A percentile compares a stretch with the other conserved stretches of the same genome.
phyloP scores from a whole-genome alignment of 768 basidiomycete species.

The Suillus brevipes region DNA sequence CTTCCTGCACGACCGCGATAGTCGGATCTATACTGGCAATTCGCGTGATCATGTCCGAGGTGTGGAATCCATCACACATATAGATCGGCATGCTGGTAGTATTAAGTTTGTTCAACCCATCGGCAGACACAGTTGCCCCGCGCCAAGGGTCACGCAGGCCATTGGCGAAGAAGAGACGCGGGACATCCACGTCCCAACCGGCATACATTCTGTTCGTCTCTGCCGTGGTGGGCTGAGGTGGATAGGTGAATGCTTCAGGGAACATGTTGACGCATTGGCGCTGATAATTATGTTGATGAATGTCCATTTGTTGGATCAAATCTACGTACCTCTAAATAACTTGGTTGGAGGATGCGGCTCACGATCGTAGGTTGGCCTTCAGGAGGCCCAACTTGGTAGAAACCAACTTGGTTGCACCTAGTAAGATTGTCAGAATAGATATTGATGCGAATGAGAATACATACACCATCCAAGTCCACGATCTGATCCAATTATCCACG shows the following conservation, averaged over 20 bases:
- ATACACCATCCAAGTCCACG: conserved; percentile 75
- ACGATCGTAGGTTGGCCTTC: conserved; percentile 32
- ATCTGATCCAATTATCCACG: too few relatives aligned
- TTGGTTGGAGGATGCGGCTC: conserved; percentile 31
- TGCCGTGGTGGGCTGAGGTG: conserved; percentile 43
- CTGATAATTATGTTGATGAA: not conserved
- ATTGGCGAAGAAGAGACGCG: too few relatives aligned
- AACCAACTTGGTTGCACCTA: conserved; percentile 74
- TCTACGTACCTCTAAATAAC: conserved; percentile 27
- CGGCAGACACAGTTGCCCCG: too few relatives aligned
- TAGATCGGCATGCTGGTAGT: conserved; percentile 61
- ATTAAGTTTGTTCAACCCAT: too few relatives aligned
- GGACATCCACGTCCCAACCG: conserved; percentile 73
- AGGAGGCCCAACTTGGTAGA: conserved; percentile 40
- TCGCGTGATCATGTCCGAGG: conserved; percentile 54
- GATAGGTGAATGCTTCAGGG: too few relatives aligned
- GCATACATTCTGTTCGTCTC: conserved; percentile 52
- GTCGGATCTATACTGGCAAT: conserved; percentile 48
- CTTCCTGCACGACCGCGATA: too few relatives aligned
- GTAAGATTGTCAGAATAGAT: conserved; percentile 2
- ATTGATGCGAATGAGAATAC: conserved; percentile 18
- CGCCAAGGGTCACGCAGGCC: too few relatives aligned
- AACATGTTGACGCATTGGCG: too few relatives aligned
- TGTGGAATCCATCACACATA: conserved; percentile 64
- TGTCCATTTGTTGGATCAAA: not conserved